Base-by-base conservation (phyloP, 805 yeast genomes). In the Kazachstania viticola region DNA sequence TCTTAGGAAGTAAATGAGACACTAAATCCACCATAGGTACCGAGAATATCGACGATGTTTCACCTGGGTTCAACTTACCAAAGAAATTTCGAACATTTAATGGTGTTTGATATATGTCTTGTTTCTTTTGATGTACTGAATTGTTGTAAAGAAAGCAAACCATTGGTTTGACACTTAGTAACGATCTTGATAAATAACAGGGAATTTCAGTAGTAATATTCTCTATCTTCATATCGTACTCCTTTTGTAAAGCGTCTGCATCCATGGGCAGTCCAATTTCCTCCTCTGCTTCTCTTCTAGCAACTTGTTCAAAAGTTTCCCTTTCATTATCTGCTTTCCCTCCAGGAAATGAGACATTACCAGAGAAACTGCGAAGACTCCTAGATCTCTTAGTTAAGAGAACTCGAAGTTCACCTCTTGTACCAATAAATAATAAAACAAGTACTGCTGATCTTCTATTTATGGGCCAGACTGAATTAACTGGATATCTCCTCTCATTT, bases 311-410 rank as follows among this genome's bases (percentile, higher is more conserved):
- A 35, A 80, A 82, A 11, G 68, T 55, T 44, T 83, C 84, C 14
- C 69, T 61, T 0, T 67, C 73, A 26, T 43, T 49, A 52, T 87
- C 96, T 4, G 94, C 85, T 48, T 79, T 82, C 7, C 96, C 97
- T 3, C 97, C 97, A 4, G 97, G 97, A 7, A 87, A 62, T 2
- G 95, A 83, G 5, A 81, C 80, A 52, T 87, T 95, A 4, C 96
- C 95, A 0, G 91, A 79, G 58, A 85, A 87, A 32, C 71, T 71
- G 30, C 74, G 63, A 44, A 88, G 62, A 23, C 67, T 62, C 29
- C 79, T 64, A 3, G 93, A 75, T 39, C 97, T 58, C 44, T 79
- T 75, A 1, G 96, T 87, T 31, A 87, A 56, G 3, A 87, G 62
- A 21, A 83, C 93, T 27, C 88, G 57, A 14, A 85, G 56, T 42